Evolutionary conservation across 2,329 filamentous ascomycete genomes (phyloP).

Genomic region (Fusarium circinatum): DNA sequence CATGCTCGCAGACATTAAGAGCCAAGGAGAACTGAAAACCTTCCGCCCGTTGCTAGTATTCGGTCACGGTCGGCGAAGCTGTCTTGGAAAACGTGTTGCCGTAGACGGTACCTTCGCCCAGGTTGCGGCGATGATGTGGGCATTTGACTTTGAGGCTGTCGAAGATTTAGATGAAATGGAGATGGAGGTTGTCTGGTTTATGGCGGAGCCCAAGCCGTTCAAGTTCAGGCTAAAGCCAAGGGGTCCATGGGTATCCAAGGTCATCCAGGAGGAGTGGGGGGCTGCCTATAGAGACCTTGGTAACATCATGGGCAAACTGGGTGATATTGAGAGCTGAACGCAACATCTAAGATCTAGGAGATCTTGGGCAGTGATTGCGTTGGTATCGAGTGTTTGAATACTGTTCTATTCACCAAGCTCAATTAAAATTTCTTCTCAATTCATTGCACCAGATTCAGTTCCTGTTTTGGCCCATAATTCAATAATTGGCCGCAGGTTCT

Average conservation of each 20-base stretch:
- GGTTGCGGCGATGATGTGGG: background rate
- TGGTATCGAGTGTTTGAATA: background rate
- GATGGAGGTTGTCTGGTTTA: background rate
- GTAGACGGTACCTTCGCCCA: background rate
- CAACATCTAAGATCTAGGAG: rapidly evolving
- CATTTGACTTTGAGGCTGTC: background rate
- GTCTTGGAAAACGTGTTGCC: background rate
- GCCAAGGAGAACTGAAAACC: background rate
- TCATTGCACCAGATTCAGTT: no score
- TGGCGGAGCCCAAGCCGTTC: background rate
- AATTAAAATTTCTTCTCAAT: background rate
- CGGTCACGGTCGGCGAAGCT: background rate
- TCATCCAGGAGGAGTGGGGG: background rate
- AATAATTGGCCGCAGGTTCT: no score
- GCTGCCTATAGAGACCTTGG: background rate
- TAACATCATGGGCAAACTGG: background rate
- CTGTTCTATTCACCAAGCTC: background rate
- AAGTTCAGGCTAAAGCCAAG: background rate
- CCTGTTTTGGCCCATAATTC: no score
- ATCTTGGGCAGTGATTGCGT: no score
- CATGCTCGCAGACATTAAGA: background rate
- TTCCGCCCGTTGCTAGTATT: background rate
- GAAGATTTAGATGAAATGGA: background rate
- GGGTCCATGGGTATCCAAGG: background rate
- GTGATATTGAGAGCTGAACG: background rate